Percentiles rank a stretch among this genome's conserved stretches.
Evolutionary conservation across 2,329 filamentous ascomycete species (phyloP).

Genomic region (Celoporthe dispersa): DNA sequence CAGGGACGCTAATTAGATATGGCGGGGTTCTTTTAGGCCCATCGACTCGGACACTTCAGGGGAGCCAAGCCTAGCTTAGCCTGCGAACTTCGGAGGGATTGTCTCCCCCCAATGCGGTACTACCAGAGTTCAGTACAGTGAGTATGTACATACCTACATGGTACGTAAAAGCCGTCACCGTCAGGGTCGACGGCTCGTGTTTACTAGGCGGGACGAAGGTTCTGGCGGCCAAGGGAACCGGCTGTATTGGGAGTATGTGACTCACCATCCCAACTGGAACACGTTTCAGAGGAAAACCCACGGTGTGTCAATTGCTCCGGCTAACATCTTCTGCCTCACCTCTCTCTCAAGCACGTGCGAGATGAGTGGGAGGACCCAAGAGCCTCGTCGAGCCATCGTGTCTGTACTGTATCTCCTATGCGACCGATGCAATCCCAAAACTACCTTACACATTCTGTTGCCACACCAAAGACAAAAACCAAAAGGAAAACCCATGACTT

Average conservation of each 20-base stretch:
- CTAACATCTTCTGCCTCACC: background rate
- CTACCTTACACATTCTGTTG: conserved; percentile 29
- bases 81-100: conserved; percentile 16
- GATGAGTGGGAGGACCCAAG: background rate
- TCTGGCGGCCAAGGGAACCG: background rate
- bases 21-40: conserved; percentile 25
- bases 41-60: conserved; percentile 24
- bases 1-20: conserved; percentile 15
- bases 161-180: background rate
- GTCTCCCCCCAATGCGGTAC: background rate
- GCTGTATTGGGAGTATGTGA: background rate
- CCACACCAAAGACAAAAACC: conserved; percentile 19
- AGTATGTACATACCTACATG: background rate
- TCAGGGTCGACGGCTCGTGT: background rate
- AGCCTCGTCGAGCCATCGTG: conserved; percentile 7
- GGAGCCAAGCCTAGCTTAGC: background rate
- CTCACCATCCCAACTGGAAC: background rate
- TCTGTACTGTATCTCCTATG: conserved; percentile 19
- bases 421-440: conserved; percentile 21
- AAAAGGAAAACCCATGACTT: conserved; percentile 20
- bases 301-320: background rate
- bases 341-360: background rate
- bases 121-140: background rate
- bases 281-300: background rate
- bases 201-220: background rate